Conservation (phyloP, 2,329 filamentous ascomycete genomes). For the Bipolaris victoriae region DNA sequence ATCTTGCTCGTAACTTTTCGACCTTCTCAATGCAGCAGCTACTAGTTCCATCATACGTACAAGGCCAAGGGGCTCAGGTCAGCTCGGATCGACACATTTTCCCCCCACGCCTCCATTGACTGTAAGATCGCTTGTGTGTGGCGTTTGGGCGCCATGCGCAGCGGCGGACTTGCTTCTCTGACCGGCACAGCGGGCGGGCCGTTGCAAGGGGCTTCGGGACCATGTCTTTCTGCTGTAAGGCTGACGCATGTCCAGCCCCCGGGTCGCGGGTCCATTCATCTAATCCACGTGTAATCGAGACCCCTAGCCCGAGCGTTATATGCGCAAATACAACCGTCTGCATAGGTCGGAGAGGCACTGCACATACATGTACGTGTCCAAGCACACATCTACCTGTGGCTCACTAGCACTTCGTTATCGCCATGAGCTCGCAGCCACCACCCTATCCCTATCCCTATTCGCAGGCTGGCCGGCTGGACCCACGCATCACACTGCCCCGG, state of each 20-base stretch:
- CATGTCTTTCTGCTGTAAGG: neutral
- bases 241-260: neutral
- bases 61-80: no score
- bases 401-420: neutral
- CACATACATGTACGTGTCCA: neutral
- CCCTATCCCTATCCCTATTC: conserved; percentile 11
- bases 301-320: neutral
- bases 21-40: neutral
- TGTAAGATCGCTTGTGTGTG: neutral
- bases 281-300: neutral
- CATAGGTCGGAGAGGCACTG: neutral
- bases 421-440: neutral
- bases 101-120: neutral
- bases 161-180: neutral
- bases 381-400: neutral
- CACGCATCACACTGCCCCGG: conserved; percentile 14
- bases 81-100: neutral
- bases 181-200: conserved; percentile 3
- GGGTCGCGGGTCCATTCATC: conserved; percentile 1
- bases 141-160: neutral
- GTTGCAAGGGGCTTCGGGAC: neutral
- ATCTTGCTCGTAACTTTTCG: neutral
- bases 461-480: conserved; percentile 16
- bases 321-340: neutral
- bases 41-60: neutral